phyloP scores from a whole-genome alignment of 2,329 filamentous ascomycete genomes.

The Hypoxylon sp. region DNA sequence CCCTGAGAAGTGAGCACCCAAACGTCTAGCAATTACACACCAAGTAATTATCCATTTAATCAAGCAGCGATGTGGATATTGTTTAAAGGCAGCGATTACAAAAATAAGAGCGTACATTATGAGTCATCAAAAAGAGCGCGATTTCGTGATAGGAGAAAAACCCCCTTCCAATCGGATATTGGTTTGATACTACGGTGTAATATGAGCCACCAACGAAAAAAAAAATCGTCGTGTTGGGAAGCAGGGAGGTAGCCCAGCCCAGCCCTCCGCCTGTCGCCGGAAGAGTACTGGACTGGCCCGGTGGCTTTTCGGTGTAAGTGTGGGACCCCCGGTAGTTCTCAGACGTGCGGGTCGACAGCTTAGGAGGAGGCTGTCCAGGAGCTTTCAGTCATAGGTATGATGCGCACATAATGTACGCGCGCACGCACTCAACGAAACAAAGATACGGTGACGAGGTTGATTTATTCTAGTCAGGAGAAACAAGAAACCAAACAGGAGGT shows the following conservation, averaged over 20 bases:
- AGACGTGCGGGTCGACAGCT: constrained; percentile 11
- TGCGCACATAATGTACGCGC: too few species aligned
- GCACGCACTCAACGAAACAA: too few species aligned
- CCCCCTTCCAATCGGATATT: constrained; percentile 5
- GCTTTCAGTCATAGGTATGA: too few species aligned
- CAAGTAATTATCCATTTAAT: too few species aligned
- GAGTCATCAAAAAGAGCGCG: background rate
- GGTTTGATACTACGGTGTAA: constrained; percentile 17
- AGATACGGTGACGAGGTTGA: constrained; percentile 13
- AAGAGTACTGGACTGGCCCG: constrained; percentile 28
- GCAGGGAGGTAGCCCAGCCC: constrained; percentile 8
- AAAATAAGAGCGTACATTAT: constrained; percentile 5
- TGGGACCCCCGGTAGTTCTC: constrained; percentile 33
- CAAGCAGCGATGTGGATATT: too few species aligned
- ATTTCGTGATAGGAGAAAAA: constrained; percentile 13
- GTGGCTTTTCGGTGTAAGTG: constrained; percentile 39
- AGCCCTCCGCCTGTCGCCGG: constrained; percentile 23
- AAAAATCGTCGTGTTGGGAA: constrained; percentile 13
- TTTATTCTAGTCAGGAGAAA: constrained; percentile 1
- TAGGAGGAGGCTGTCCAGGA: too few species aligned
- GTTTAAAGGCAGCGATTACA: background rate
- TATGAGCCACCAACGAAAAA: constrained; percentile 15
- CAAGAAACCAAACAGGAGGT: constrained; percentile 7
- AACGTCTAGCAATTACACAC: too few species aligned
- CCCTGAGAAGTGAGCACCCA: too few species aligned